A percentile compares a stretch with the other conserved stretches of the same genome.
These are phyloP conservation scores for Gastrolobium villosum DNA, from an alignment of 306 rosid genomes.

Conservation along the genomic window DNA sequence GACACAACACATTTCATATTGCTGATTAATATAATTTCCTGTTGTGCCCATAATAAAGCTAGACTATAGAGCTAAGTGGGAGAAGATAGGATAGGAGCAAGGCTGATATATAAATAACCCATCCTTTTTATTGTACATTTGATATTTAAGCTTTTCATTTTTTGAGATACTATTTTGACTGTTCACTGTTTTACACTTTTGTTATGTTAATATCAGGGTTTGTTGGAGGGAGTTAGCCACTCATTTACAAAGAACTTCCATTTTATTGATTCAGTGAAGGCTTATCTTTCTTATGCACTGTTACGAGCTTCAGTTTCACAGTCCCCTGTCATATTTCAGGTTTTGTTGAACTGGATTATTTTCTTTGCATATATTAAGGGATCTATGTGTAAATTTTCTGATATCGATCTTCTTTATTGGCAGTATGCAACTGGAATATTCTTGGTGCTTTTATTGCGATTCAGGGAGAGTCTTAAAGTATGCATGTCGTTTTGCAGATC, in stretches of 20 bases:
- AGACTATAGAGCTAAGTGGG: slow-evolving; percentile 13
- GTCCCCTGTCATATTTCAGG: slow-evolving; percentile 97
- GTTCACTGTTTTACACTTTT: slow-evolving; percentile 30
- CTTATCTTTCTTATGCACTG: slow-evolving; percentile 96
- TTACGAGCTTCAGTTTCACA: slow-evolving; percentile 96
- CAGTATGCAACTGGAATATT: slow-evolving; percentile 99
- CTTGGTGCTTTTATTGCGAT: slow-evolving; percentile 88
- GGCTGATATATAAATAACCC: slow-evolving; percentile 23
- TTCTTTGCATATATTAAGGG: slow-evolving; percentile 35
- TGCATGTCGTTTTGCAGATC: slow-evolving; percentile 53
- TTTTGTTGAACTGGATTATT: slow-evolving; percentile 46
- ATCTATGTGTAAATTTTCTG: slow-evolving; percentile 40
- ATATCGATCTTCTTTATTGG: slow-evolving; percentile 52
- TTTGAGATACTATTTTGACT: slow-evolving; percentile 32
- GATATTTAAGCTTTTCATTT: slow-evolving; percentile 28
- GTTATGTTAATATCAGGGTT: slow-evolving; percentile 71
- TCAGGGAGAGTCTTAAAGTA: slow-evolving; percentile 99
- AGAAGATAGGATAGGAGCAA: slow-evolving; percentile 27
- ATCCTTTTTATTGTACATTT: slow-evolving; percentile 33
- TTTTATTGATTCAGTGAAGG: slow-evolving; percentile 99
- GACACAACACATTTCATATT: slow-evolving; percentile 9
- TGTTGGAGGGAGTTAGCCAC: slow-evolving; percentile 97
- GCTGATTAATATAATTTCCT: slow-evolving; percentile 32
- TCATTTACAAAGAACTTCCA: slow-evolving; percentile 93
- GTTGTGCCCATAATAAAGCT: slow-evolving; percentile 17